phyloP scores from a whole-genome alignment of 345 rosid genomes.

The Hibiscus trionum region DNA sequence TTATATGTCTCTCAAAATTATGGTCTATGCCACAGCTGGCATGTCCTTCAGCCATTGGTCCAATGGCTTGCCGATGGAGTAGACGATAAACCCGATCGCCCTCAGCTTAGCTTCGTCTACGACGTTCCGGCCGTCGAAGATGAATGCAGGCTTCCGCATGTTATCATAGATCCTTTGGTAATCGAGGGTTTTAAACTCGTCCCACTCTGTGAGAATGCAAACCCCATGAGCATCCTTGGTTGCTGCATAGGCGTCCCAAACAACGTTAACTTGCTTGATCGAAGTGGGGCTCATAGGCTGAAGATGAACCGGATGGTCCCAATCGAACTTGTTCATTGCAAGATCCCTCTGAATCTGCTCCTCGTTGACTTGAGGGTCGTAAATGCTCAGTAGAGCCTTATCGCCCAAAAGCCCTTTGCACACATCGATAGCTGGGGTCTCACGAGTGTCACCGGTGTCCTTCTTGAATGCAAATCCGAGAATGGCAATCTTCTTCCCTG shows the following conservation, averaged over 20 bases:
- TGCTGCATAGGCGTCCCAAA: conserved; percentile 52
- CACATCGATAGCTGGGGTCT: conserved; percentile 69
- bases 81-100: conserved; percentile 43
- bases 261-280: conserved; percentile 43
- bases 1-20: conserved; percentile 3
- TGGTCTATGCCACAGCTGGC: conserved; percentile 37
- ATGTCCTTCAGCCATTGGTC: conserved; percentile 47
- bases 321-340: conserved; percentile 55
- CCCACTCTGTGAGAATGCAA: conserved; percentile 67
- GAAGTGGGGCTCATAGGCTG: conserved; percentile 42
- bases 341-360: conserved; percentile 66
- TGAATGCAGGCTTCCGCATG: conserved; percentile 37
- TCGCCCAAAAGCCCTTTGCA: conserved; percentile 59
- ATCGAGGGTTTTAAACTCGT: conserved; percentile 54
- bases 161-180: conserved; percentile 31
- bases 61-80: conserved; percentile 43
- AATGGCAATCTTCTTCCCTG: conserved; percentile 56
- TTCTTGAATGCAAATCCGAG: conserved; percentile 69
- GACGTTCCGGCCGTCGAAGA: conserved; percentile 39
- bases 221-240: conserved; percentile 54
- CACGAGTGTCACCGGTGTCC: conserved; percentile 74
- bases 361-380: conserved; percentile 53
- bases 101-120: conserved; percentile 27
- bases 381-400: conserved; percentile 51
- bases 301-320: conserved; percentile 58